Evolutionary conservation across 2,329 filamentous ascomycete genomes (phyloP), one percentile per base, ranked within the genome.

Genomic region (Aspergillus sp.): DNA sequence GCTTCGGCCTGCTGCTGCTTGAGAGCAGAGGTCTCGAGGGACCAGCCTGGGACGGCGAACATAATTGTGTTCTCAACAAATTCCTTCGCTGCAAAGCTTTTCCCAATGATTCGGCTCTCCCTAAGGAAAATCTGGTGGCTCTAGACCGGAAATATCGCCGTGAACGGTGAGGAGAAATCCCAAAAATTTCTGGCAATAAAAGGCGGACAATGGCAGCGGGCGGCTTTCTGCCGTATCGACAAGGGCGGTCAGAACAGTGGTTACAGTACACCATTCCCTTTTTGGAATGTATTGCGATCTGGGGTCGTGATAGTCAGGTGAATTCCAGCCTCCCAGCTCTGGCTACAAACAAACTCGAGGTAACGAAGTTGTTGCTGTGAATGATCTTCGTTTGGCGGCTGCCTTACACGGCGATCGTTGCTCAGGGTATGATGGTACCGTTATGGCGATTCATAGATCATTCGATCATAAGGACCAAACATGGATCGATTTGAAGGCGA

Each of bases 11-110:
- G 84, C 77, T 97, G 91, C 30, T 86, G 78, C 77, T 91, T 92
- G 65, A 96, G 85, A 55, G 80, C 81, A 66, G 87, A 85, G 63
- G 89, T 84, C 58, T 91, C 87, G 38, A 97, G 83, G 41, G 91
- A 91, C 93, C 94, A 97, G 68, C 95, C 95, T 71, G 91, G 91
- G 30, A 98, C 93, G 9, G 92, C 89, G 76, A 98, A 98, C 94
- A 98, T 77, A 62, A 36, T 67, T 59, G 54, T n/a, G 50, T n/a
- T 55, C 10, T 28, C 21, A 8, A 30, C 2, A 2, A 28, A n/a
- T 5, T 2, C 13, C 7, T 49, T 17, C 15, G 15, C 8, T 36
- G 32, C 10, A 36, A 36, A 5, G 5, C 12, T 13, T 5, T 36
- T 36, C 32, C 32, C 12, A 15, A 36, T 36, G n/a, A 41, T 30